A percentile compares a stretch with the other conserved stretches of the same genome.
phyloP scores from a whole-genome alignment of 139 green algal genomes.

The Haematococcus lacustris region DNA sequence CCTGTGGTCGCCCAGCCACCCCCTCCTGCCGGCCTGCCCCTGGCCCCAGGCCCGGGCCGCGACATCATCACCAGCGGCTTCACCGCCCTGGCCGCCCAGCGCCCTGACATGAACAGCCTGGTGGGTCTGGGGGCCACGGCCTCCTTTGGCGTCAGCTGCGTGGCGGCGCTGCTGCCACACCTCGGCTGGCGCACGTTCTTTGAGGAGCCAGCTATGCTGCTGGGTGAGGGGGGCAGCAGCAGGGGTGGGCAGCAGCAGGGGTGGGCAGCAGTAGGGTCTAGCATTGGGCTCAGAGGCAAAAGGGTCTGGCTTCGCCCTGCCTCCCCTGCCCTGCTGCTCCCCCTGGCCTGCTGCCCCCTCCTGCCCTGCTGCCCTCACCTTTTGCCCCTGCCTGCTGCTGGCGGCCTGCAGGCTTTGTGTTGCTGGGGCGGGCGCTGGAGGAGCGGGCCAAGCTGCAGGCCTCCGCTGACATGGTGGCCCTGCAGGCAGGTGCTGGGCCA shows the following conservation, averaged over 20 bases:
- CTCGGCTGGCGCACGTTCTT: slow-evolving; percentile 93
- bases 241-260: too few species aligned
- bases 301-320: too few species aligned
- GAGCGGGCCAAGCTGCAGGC: slow-evolving; percentile 87
- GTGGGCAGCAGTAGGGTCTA: too few species aligned
- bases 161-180: slow-evolving; percentile 52
- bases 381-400: neutral
- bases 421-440: slow-evolving; percentile 85
- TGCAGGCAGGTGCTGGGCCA: too few species aligned
- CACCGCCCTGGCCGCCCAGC: slow-evolving; percentile 39
- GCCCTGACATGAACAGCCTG: slow-evolving; percentile 97
- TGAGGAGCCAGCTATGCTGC: slow-evolving; percentile 96
- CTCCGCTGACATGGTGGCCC: slow-evolving; percentile 80
- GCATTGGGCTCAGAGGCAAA: too few species aligned
- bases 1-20: too few species aligned
- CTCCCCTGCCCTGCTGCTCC: too few species aligned
- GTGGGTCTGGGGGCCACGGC: slow-evolving; percentile 82
- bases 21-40: too few species aligned
- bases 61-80: slow-evolving; percentile 46
- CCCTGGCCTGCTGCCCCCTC: too few species aligned
- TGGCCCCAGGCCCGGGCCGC: slow-evolving; percentile 34
- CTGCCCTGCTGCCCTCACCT: too few species aligned
- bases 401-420: slow-evolving; percentile 57
- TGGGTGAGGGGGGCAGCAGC: slow-evolving; percentile 73
- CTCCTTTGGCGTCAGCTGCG: slow-evolving; percentile 75